Evolutionary conservation across 179 eudicot species (phyloP), one percentile per base, ranked within the genome.

Genomic region (Silene coronaria): DNA sequence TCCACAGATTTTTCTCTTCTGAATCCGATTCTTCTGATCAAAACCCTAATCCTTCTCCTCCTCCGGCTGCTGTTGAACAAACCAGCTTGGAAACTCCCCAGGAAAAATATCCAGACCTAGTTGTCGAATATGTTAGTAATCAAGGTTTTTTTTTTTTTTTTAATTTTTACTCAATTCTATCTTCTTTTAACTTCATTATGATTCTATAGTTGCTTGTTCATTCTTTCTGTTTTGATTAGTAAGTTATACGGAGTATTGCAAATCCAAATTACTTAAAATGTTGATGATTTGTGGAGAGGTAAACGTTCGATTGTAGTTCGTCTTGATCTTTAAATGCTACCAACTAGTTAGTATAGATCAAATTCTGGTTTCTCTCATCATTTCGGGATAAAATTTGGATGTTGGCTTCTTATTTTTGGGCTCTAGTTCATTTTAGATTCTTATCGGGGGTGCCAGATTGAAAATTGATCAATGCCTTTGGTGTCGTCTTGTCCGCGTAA

Each of bases 51-150:
- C 78, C 30, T 24, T 67, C 72, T 30, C 80, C 80, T 45, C 3
- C 78, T 45, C 71, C 26, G 79, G 0, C 72, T 45, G 0, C 74
- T 80, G 27, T 57, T 60, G 6, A 10, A 70, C 3, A 13, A 76
- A 38, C 42, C 76, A 72, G 65, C 26, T 22, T 23, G n/a, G 21
- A 23, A 22, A 23, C n/a, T 1, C 13, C 32, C 11, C 32, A 45
- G 13, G 21, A 12, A 4, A 26, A 80, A 80, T 59, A 72, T 22
- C 67, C 76, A 3, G 22, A 60, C 68, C 22, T 28, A 19, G 80
- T 65, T 1, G 79, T 80, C 3, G 75, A 78, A 73, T 89, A 88
- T 38, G 81, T 88, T 63, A 75, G 77, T 53, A 86, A 64, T 72
- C 55, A 81, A 84, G 91, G 91, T 88, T 67, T 0, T 68, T 22